Conservation (phyloP, 2,329 filamentous ascomycete genomes). For the Chaetothyriales sp. region DNA sequence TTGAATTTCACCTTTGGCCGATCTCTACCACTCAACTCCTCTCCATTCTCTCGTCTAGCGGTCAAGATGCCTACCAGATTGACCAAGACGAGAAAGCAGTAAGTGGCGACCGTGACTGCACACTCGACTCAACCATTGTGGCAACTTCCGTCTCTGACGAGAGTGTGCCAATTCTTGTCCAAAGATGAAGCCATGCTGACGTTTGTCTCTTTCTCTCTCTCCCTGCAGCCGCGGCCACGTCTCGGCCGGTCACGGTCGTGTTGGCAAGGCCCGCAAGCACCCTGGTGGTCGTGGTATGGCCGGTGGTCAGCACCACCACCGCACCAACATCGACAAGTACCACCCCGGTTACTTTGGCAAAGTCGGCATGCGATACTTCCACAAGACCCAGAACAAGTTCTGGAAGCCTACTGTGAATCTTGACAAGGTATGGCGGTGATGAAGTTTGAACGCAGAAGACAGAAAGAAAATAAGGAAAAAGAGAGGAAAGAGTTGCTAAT, state of each 20-base stretch:
- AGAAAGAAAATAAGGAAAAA: not conserved
- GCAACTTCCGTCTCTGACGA: not conserved
- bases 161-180: not conserved
- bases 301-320: constrained; percentile 98
- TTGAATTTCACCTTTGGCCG: not conserved
- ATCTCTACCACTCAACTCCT: not conserved
- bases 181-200: not conserved
- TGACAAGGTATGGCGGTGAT: constrained; percentile 65
- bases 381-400: constrained; percentile 88
- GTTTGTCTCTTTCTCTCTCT: constrained; percentile 3
- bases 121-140: not conserved
- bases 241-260: constrained; percentile 92
- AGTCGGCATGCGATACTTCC: constrained; percentile 91
- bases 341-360: constrained; percentile 70
- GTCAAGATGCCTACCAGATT: constrained; percentile 39
- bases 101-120: constrained; percentile 20
- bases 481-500: constrained; percentile 2
- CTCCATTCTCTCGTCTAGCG: not conserved
- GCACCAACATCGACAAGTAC: constrained; percentile 86
- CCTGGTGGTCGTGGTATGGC: constrained; percentile 72
- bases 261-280: constrained; percentile 97
- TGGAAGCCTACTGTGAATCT: constrained; percentile 99
- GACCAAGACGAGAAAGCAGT: constrained; percentile 37
- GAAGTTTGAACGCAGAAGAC: not conserved
- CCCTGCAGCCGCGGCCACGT: constrained; percentile 77